Evolutionary conservation across 2,329 filamentous ascomycete species (phyloP).

Genomic region (Emergomyces pasteurianus): DNA sequence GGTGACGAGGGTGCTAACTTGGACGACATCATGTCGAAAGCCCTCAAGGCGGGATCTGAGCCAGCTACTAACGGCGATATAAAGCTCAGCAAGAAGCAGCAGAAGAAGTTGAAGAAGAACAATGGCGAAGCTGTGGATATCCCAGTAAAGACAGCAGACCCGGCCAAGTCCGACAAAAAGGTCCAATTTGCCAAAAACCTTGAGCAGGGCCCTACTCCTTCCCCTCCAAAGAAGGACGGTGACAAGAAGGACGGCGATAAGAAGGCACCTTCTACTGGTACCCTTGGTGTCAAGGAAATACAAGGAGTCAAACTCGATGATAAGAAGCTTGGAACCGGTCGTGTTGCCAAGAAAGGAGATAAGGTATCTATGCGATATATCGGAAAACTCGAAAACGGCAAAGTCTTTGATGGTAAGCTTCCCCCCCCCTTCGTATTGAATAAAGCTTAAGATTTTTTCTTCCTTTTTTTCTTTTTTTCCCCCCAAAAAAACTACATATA

Average conservation of each 20-base stretch:
- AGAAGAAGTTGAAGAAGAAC: constrained; percentile 98
- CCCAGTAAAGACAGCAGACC: constrained; percentile 42
- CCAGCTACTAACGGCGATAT: constrained; percentile 46
- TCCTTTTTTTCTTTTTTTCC: background rate
- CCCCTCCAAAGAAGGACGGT: constrained; percentile 33
- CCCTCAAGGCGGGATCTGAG: constrained; percentile 38
- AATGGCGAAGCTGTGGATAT: constrained; percentile 67
- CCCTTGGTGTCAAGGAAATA: constrained; percentile 62
- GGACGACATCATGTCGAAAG: constrained; percentile 76
- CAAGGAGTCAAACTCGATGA: constrained; percentile 89
- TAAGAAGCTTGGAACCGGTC: constrained; percentile 79
- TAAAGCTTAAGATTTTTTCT: too few relatives aligned
- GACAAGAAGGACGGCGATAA: constrained; percentile 29
- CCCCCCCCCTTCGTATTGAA: too few relatives aligned
- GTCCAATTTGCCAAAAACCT: constrained; percentile 99
- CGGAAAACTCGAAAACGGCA: constrained; percentile 87
- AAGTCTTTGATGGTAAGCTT: constrained; percentile 80
- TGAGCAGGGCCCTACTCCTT: constrained; percentile 82
- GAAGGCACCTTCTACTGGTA: constrained; percentile 43
- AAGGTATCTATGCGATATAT: constrained; percentile 94
- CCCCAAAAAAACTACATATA: background rate
- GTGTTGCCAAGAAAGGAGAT: constrained; percentile 79
- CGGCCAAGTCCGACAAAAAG: constrained; percentile 70
- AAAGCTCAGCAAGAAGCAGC: constrained; percentile 89
- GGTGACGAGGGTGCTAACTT: constrained; percentile 52